Percentiles rank a stretch among this genome's conserved stretches.
These are phyloP conservation scores for Clarireedia paspali DNA, from an alignment of 2,329 filamentous ascomycete species.

Conservation along the genomic window DNA sequence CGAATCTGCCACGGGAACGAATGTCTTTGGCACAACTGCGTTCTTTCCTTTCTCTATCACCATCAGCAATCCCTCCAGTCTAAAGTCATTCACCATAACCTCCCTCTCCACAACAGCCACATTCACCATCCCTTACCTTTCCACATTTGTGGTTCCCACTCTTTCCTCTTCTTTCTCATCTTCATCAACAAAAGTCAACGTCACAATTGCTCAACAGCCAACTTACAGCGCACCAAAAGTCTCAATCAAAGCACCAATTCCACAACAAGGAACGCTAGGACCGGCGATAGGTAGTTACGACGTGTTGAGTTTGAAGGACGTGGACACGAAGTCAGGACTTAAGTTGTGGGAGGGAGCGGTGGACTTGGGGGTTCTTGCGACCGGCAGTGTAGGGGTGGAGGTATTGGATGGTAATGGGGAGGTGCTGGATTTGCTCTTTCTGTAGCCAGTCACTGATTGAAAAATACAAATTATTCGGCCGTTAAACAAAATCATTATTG, in stretches of 20 bases:
- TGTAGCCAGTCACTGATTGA: neutral
- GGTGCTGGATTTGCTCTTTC: neutral
- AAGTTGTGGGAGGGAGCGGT: constrained; percentile 14
- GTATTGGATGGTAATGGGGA: neutral
- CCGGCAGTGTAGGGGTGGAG: constrained; percentile 9
- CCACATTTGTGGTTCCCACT: constrained; percentile 15
- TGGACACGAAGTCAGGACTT: constrained; percentile 9
- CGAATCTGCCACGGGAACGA: constrained; percentile 10
- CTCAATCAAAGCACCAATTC: constrained; percentile 11
- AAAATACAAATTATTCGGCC: too few species aligned
- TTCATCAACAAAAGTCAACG: constrained; percentile 7
- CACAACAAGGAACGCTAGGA: constrained; percentile 13
- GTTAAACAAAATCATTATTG: too few species aligned
- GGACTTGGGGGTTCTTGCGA: constrained; percentile 9
- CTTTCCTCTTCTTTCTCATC: constrained; percentile 1
- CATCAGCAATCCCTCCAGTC: constrained; percentile 7
- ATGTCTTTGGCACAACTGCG: constrained; percentile 13
- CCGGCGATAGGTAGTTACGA: constrained; percentile 12
- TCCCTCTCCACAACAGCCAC: neutral
- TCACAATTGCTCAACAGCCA: constrained; percentile 8
- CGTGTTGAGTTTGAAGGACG: neutral
- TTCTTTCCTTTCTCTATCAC: constrained; percentile 17
- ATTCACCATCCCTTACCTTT: constrained; percentile 9
- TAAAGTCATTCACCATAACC: constrained; percentile 12
- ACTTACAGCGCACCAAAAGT: constrained; percentile 1